Percentiles rank a stretch among this genome's conserved stretches.
Conservation (phyloP, 2,329 filamentous ascomycete species). For the Cladosporium velox region DNA sequence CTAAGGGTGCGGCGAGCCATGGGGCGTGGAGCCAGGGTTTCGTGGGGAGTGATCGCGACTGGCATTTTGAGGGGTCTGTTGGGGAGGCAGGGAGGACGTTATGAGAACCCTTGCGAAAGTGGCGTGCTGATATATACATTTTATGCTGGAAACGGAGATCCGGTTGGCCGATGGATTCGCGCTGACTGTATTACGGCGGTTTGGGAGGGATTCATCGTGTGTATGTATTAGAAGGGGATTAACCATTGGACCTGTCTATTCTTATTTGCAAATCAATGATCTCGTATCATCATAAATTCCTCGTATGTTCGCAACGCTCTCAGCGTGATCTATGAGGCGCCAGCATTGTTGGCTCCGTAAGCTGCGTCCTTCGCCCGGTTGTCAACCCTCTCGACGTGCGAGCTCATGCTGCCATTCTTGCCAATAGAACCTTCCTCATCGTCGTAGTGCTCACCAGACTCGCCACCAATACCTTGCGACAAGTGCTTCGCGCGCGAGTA, state of each 20-base stretch:
- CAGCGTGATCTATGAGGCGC: constrained; percentile 5
- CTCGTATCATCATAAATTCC: not conserved
- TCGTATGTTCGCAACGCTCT: not conserved
- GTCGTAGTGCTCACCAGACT: constrained; percentile 31
- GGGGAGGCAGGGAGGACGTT: not conserved
- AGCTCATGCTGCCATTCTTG: constrained; percentile 19
- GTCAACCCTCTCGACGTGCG: constrained; percentile 19
- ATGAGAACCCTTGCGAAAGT: no score
- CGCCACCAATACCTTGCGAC: constrained; percentile 29
- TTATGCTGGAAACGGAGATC: not conserved
- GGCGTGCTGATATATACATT: no score
- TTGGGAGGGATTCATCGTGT: not conserved
- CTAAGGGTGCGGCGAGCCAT: constrained; percentile 16
- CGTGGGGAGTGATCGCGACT: constrained; percentile 37
- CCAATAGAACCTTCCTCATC: constrained; percentile 30
- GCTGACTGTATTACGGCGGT: not conserved
- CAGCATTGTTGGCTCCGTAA: constrained; percentile 19
- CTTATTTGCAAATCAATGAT: not conserved
- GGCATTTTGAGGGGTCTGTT: constrained; percentile 39
- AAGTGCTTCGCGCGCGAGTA: constrained; percentile 42
- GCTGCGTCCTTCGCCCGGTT: constrained; percentile 17
- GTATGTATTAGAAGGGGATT: not conserved
- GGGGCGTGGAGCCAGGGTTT: constrained; percentile 35
- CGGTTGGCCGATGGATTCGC: not conserved
- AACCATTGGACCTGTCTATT: not conserved